Percentiles rank a stretch among this genome's conserved stretches.
Conservation (phyloP, 1,284 basidiomycete genomes). For the Fomitiporia mediterranea region DNA sequence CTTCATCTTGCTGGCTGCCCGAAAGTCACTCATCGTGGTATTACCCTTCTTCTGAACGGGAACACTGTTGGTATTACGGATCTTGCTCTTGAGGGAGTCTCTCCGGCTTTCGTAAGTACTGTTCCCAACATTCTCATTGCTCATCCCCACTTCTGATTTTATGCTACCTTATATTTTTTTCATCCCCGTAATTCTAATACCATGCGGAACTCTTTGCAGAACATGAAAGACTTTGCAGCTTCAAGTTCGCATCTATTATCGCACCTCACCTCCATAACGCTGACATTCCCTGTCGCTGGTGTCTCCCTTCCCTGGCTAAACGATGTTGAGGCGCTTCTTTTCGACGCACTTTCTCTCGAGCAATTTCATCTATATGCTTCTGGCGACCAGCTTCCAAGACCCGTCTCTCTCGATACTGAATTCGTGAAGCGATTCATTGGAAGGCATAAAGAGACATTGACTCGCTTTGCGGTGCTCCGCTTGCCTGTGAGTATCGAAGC, state of each 20-base stretch:
- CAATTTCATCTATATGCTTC: constrained; percentile 60
- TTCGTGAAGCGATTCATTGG: constrained; percentile 49
- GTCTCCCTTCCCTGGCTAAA: constrained; percentile 38
- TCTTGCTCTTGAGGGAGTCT: constrained; percentile 61
- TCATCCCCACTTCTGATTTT: background rate
- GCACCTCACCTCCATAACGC: constrained; percentile 50
- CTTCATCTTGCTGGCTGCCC: constrained; percentile 61
- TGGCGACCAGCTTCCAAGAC: constrained; percentile 31
- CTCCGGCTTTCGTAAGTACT: constrained; percentile 42
- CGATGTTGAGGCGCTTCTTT: constrained; percentile 42
- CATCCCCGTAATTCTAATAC: background rate
- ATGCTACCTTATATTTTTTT: background rate
- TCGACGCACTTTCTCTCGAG: constrained; percentile 42
- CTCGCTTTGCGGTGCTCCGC: constrained; percentile 59
- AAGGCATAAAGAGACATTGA: constrained; percentile 46
- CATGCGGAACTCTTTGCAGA: constrained; percentile 32
- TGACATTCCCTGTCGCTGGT: constrained; percentile 43
- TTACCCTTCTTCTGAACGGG: constrained; percentile 43
- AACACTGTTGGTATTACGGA: constrained; percentile 43
- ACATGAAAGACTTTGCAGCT: constrained; percentile 45
- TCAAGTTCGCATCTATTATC: constrained; percentile 37
- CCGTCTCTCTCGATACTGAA: constrained; percentile 34
- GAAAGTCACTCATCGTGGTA: constrained; percentile 58
- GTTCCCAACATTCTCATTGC: background rate
- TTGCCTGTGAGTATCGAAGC: constrained; percentile 47